phyloP scores from a whole-genome alignment of 345 rosid genomes.

The Geranium rotundifolium region DNA sequence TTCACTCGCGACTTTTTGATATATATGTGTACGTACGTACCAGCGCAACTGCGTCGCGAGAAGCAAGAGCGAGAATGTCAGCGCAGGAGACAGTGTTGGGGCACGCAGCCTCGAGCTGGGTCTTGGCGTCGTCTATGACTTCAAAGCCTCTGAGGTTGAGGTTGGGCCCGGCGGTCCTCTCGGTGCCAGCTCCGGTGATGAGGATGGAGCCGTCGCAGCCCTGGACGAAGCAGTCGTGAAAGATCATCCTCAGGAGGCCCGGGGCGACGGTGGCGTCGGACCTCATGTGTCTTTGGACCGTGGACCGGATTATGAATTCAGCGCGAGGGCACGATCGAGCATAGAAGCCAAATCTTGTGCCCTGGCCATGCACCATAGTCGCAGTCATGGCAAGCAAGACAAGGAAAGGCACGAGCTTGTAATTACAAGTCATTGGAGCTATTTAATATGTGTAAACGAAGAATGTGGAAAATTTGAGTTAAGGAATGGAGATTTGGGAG shows the following conservation, averaged over 20 bases:
- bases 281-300: constrained; percentile 21
- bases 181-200: constrained; percentile 25
- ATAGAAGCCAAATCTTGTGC: constrained; percentile 37
- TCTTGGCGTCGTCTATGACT: constrained; percentile 50
- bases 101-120: too few relatives aligned
- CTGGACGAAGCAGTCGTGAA: constrained; percentile 43
- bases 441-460: too few relatives aligned
- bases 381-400: background rate
- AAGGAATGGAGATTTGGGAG: constrained; percentile 12
- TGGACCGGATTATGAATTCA: constrained; percentile 28
- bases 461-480: constrained; percentile 14
- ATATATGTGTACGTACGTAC: background rate
- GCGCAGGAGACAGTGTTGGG: constrained; percentile 50
- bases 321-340: constrained; percentile 23
- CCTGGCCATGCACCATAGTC: constrained; percentile 16
- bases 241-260: constrained; percentile 37
- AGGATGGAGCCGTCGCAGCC: constrained; percentile 52
- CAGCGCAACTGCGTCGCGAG: constrained; percentile 36
- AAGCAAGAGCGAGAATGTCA: constrained; percentile 42
- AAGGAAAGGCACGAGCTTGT: background rate
- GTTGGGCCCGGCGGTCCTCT: constrained; percentile 32
- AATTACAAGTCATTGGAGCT: too few relatives aligned
- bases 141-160: constrained; percentile 26
- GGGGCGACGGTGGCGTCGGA: constrained; percentile 33
- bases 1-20: too few relatives aligned